Evolutionary conservation across 2,329 filamentous ascomycete genomes (phyloP).

Genomic region (Myriosclerotinia duriaeana): DNA sequence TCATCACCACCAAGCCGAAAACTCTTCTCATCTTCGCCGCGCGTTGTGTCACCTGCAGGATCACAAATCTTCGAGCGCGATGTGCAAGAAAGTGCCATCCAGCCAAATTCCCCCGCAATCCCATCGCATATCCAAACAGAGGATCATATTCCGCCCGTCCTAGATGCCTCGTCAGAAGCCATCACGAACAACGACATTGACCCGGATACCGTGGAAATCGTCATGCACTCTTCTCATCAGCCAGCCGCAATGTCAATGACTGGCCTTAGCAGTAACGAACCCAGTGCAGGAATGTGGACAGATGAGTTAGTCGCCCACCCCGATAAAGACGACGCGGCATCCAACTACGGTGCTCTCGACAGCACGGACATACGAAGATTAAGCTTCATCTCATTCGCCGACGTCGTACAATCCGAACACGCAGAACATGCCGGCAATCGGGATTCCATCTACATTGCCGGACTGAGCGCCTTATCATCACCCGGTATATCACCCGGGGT

Average conservation of each 20-base stretch:
- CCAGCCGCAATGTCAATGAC: slow-evolving; percentile 70
- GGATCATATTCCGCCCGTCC: slow-evolving; percentile 86
- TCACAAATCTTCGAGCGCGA: slow-evolving; percentile 91
- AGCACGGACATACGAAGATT: slow-evolving; percentile 75
- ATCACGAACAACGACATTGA: slow-evolving; percentile 85
- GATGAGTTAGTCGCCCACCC: slow-evolving; percentile 53
- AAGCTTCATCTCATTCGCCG: slow-evolving; percentile 95
- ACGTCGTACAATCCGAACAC: slow-evolving; percentile 86
- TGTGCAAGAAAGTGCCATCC: slow-evolving; percentile 76
- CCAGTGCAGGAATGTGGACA: slow-evolving; percentile 38
- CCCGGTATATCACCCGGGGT: slow-evolving; percentile 39
- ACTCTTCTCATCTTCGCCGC: slow-evolving; percentile 67
- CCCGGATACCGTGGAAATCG: slow-evolving; percentile 87
- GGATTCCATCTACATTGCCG: slow-evolving; percentile 69
- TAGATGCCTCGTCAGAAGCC: slow-evolving; percentile 87
- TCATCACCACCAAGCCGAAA: slow-evolving; percentile 66
- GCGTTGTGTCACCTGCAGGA: slow-evolving; percentile 73
- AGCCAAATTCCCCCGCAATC: slow-evolving; percentile 78
- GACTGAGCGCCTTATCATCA: slow-evolving; percentile 60
- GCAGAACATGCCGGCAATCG: slow-evolving; percentile 60
- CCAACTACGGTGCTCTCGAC: slow-evolving; percentile 77
- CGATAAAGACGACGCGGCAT: slow-evolving; percentile 61
- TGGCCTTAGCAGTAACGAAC: slow-evolving; percentile 46
- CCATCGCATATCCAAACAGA: slow-evolving; percentile 92
- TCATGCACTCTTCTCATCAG: slow-evolving; percentile 82